Base-by-base conservation (phyloP, 1,284 basidiomycete genomes). In the Schizophyllum commune region DNA sequence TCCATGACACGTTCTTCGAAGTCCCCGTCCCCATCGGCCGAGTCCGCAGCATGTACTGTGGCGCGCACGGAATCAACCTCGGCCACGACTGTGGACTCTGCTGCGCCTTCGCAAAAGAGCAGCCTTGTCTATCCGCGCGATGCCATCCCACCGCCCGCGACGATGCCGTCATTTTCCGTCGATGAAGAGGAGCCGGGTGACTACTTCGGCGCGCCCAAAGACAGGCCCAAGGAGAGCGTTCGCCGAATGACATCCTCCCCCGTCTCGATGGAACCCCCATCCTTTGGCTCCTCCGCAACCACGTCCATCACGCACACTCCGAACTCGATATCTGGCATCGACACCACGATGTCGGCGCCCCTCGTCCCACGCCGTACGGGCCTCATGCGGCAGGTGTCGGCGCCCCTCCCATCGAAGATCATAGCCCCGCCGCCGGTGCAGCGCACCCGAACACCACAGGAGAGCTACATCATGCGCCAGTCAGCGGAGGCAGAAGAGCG, bases 341-440 rank as follows among this genome's bases (percentile, higher is more conserved):
- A 55, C 20, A 27, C 53, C 15, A 64, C 68, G 3, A 62, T 67
- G n/a, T 68, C 72, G 3, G 78, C 79, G 3, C 79, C 82, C 1
- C 77, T 79, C 5, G 68, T 81, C 20, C 77, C 84, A 1, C 76
- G 80, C 58, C 73, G 82, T 63, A 73, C 81, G 32, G 81, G 75
- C 61, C 71, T 88, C 58, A 83, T 81, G 51, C 79, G 87, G 4
- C 87, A 88, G 67, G 77, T 80, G 1, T 84, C 83, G 4, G 81
- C 83, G 11, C 83, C 85, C 5, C 73, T 86, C 20, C 84, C 85
- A 8, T 72, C 73, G 9, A 71, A 79, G 17, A 20, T 55, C 53
- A 55, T 27, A 9, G 53, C 53, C 2, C 53, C 53, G 11, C 19
- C 27, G 19, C 53, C 11, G 11, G 3, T 21, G 11, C 20, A 55